Percentiles rank a stretch among this genome's conserved stretches.
These are phyloP conservation scores for Fusarium mangiferae DNA, from an alignment of 2,329 filamentous ascomycete genomes.

Conservation along the genomic window DNA sequence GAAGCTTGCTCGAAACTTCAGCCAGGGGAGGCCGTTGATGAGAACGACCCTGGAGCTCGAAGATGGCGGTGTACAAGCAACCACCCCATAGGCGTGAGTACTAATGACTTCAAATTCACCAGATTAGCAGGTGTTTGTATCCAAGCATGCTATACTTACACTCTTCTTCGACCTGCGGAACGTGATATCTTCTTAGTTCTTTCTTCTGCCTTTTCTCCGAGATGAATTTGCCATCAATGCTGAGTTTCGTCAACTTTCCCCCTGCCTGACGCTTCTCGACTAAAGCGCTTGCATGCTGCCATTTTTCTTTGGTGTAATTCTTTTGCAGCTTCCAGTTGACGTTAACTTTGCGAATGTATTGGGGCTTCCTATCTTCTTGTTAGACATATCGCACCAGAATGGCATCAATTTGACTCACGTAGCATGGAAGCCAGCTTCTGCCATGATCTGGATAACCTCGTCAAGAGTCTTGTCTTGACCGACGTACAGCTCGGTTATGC, in stretches of 20 bases:
- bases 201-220: background rate
- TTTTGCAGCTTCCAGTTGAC: conserved; percentile 9
- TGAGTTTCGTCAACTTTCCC: rapidly evolving
- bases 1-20: background rate
- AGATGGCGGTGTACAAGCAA: background rate
- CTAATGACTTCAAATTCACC: rapidly evolving
- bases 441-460: conserved; percentile 4
- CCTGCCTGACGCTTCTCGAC: background rate
- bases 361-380: rapidly evolving
- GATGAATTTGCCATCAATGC: background rate
- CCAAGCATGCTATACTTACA: rapidly evolving
- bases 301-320: background rate
- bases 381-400: no score
- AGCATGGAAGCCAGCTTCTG: background rate
- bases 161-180: rapidly evolving
- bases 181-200: background rate
- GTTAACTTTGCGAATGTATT: conserved; percentile 14
- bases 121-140: background rate
- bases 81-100: rapidly evolving
- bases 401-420: background rate
- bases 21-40: background rate
- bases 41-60: rapidly evolving
- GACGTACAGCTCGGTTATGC: conserved; percentile 1
- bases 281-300: background rate
- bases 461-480: conserved; percentile 6